Conservation (phyloP, 805 yeast genomes). For the Ogataea neopini region DNA sequence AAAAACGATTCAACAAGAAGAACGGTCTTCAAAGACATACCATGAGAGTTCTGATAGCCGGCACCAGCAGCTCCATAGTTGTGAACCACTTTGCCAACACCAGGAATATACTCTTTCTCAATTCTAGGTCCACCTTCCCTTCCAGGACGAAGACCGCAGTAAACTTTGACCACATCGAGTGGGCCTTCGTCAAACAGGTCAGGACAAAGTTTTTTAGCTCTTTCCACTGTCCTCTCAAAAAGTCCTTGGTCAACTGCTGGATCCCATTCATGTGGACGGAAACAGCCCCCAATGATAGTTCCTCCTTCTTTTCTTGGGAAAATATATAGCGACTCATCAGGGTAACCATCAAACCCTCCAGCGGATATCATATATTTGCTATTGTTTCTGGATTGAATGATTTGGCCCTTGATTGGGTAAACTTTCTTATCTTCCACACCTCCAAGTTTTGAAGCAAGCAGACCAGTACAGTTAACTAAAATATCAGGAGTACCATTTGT, state of each 20-base stretch:
- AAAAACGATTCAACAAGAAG: conserved; percentile 34
- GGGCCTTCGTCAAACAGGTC: conserved; percentile 37
- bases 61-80: conserved; percentile 76
- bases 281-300: conserved; percentile 60
- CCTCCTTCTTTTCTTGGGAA: conserved; percentile 81
- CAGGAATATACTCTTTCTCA: conserved; percentile 37
- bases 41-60: conserved; percentile 57
- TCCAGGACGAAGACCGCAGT: conserved; percentile 71
- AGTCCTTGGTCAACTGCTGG: conserved; percentile 42
- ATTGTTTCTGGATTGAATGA: conserved; percentile 50
- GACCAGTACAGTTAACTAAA: conserved; percentile 61
- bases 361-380: conserved; percentile 24
- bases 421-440: conserved; percentile 42
- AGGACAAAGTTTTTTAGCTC: conserved; percentile 46
- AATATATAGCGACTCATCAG: conserved; percentile 53
- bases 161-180: conserved; percentile 49
- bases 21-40: conserved; percentile 31
- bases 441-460: conserved; percentile 43
- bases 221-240: conserved; percentile 45
- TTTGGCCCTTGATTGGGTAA: conserved; percentile 63
- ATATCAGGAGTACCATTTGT: conserved; percentile 44
- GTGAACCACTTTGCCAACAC: conserved; percentile 45
- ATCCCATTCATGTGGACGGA: conserved; percentile 24
- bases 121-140: conserved; percentile 60
- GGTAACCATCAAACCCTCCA: conserved; percentile 32